Conservation (phyloP, 129 eudicot species). For the Helianthus annuus region DNA sequence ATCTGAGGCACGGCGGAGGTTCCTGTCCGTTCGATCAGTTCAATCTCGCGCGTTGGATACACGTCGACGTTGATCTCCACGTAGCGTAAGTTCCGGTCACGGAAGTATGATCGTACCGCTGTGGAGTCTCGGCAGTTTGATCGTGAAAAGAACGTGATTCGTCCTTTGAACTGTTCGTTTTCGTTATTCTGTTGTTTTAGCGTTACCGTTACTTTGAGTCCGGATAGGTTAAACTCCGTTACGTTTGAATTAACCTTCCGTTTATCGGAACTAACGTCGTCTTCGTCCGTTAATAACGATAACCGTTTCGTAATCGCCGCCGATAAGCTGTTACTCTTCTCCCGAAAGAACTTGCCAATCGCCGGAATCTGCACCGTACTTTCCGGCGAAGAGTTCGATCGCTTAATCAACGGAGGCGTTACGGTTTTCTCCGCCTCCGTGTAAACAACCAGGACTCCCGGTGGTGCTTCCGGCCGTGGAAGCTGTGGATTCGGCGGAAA, state of each 20-base stretch:
- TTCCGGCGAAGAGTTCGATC: constrained; percentile 50
- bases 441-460: constrained; percentile 30
- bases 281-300: constrained; percentile 40
- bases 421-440: constrained; percentile 13
- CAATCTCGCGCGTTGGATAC: constrained; percentile 69
- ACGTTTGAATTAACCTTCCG: constrained; percentile 35
- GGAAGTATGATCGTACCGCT: constrained; percentile 73
- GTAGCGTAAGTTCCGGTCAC: constrained; percentile 60
- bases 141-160: constrained; percentile 79
- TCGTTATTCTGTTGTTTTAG: constrained; percentile 31
- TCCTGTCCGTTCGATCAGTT: constrained; percentile 65
- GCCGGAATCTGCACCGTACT: constrained; percentile 55
- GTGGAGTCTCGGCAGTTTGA: constrained; percentile 82
- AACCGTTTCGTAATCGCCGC: constrained; percentile 64
- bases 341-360: constrained; percentile 64
- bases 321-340: constrained; percentile 69
- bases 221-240: constrained; percentile 72
- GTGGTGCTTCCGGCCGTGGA: constrained; percentile 75
- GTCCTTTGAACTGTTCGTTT: constrained; percentile 53
- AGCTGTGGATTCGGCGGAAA: constrained; percentile 50
- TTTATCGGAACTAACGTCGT: constrained; percentile 26
- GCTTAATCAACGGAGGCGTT: constrained; percentile 22
- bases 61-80: constrained; percentile 92
- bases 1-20: constrained; percentile 77
- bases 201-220: constrained; percentile 68